These are phyloP conservation scores for Astraeus odoratus DNA, from an alignment of 768 basidiomycete species.

Conservation along the genomic window DNA sequence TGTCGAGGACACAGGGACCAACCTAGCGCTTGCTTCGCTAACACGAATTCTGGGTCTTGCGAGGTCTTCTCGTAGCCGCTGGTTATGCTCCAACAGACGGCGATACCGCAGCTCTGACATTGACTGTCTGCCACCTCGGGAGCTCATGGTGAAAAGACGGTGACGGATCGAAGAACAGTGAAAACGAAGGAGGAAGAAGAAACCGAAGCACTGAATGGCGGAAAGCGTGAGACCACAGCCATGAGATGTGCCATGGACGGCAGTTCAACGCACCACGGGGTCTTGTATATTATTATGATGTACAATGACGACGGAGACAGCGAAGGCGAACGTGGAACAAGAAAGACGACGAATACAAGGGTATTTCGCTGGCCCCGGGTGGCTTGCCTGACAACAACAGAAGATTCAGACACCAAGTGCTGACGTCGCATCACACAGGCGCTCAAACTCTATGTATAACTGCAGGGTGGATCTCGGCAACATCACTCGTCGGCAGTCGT, in stretches of 20 bases:
- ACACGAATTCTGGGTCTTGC: constrained; percentile 64
- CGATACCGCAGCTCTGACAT: constrained; percentile 80
- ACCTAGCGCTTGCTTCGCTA: constrained; percentile 68
- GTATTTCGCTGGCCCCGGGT: too few relatives aligned
- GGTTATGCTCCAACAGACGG: constrained; percentile 71
- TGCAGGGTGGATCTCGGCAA: too few relatives aligned
- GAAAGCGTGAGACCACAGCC: constrained; percentile 5
- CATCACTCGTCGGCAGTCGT: too few relatives aligned
- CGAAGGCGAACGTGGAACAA: background rate
- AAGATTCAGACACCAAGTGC: too few relatives aligned
- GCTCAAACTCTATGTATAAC: too few relatives aligned
- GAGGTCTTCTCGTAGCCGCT: constrained; percentile 64
- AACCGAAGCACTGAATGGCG: too few relatives aligned
- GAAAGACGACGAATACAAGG: background rate
- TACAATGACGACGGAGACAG: background rate
- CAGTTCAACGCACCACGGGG: background rate
- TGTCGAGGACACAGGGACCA: constrained; percentile 18
- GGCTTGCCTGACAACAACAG: too few relatives aligned
- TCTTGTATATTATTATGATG: too few relatives aligned
- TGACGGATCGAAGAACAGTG: background rate
- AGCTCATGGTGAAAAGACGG: constrained; percentile 40
- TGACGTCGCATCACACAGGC: too few relatives aligned
- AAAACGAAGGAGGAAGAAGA: constrained; percentile 2
- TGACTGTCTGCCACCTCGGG: constrained; percentile 58
- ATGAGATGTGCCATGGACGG: background rate